A percentile compares a stretch with the other conserved stretches of the same genome.
phyloP scores from a whole-genome alignment of 108 stramenopile species.

The Fragilaria crotonensis region DNA sequence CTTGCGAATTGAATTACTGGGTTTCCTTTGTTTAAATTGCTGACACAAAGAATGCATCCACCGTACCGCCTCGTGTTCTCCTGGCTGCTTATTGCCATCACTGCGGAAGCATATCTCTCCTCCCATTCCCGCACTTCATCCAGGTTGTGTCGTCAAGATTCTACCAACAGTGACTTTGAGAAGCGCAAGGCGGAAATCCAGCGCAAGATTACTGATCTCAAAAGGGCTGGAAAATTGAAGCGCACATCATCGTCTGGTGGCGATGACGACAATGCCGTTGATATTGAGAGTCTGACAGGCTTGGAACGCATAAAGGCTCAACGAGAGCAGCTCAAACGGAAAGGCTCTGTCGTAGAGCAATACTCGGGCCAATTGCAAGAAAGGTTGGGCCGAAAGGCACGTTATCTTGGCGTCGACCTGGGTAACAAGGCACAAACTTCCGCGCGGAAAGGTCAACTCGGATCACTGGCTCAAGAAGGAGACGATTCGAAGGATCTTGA shows the following conservation, averaged over 20 bases:
- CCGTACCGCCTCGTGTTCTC: no score
- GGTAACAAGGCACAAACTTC: background rate
- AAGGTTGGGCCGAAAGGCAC: background rate
- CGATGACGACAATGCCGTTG: background rate
- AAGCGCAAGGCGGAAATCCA: background rate
- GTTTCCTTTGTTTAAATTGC: no score
- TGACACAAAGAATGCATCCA: no score
- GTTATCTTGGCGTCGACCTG: background rate
- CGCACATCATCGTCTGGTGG: background rate
- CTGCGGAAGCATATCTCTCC: no score
- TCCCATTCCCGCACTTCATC: no score
- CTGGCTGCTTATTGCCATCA: no score
- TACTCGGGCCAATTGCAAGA: background rate
- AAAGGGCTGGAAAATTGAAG: background rate
- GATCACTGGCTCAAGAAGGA: background rate
- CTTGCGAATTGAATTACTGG: no score
- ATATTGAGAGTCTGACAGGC: background rate
- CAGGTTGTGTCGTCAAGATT: no score
- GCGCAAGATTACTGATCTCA: background rate
- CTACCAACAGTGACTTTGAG: background rate
- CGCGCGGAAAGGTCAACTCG: background rate
- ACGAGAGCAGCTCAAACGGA: background rate
- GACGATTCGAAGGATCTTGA: background rate
- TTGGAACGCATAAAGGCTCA: background rate
- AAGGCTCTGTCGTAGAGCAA: background rate